Conservation (phyloP, 2,329 filamentous ascomycete species). For the Exophiala sp. region DNA sequence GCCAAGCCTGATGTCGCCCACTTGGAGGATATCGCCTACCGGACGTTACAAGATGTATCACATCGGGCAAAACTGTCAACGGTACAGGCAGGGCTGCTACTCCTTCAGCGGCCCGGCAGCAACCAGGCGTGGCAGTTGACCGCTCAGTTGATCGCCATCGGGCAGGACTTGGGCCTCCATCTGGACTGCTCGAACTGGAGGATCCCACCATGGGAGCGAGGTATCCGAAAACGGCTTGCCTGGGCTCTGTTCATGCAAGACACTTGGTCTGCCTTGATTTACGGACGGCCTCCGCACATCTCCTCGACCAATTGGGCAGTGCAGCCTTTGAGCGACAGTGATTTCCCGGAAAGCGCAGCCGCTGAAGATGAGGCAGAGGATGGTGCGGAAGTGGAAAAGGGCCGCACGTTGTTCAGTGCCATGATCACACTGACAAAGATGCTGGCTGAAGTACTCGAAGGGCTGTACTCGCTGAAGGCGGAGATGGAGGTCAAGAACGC, state of each 20-base stretch:
- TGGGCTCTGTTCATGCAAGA: slow-evolving; percentile 64
- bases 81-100: slow-evolving; percentile 50
- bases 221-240: slow-evolving; percentile 54
- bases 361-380: slow-evolving; percentile 31
- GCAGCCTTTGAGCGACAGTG: slow-evolving; percentile 38
- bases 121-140: slow-evolving; percentile 46
- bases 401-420: slow-evolving; percentile 45
- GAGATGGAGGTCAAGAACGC: slow-evolving; percentile 25
- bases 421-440: slow-evolving; percentile 50
- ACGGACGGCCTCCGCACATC: slow-evolving; percentile 54
- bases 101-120: slow-evolving; percentile 46
- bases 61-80: slow-evolving; percentile 47
- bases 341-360: slow-evolving; percentile 38
- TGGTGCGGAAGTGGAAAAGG: slow-evolving; percentile 36
- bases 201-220: slow-evolving; percentile 58
- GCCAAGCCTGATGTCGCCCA: slow-evolving; percentile 28
- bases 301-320: slow-evolving; percentile 52
- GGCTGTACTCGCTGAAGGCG: slow-evolving; percentile 48
- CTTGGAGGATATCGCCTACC: slow-evolving; percentile 26
- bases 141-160: slow-evolving; percentile 52
- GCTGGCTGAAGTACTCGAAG: slow-evolving; percentile 47
- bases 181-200: slow-evolving; percentile 58
- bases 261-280: slow-evolving; percentile 54
- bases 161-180: slow-evolving; percentile 55
- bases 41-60: slow-evolving; percentile 26